These are phyloP conservation scores for Rubus idaeus DNA, from an alignment of 306 rosid genomes.

Conservation along the genomic window DNA sequence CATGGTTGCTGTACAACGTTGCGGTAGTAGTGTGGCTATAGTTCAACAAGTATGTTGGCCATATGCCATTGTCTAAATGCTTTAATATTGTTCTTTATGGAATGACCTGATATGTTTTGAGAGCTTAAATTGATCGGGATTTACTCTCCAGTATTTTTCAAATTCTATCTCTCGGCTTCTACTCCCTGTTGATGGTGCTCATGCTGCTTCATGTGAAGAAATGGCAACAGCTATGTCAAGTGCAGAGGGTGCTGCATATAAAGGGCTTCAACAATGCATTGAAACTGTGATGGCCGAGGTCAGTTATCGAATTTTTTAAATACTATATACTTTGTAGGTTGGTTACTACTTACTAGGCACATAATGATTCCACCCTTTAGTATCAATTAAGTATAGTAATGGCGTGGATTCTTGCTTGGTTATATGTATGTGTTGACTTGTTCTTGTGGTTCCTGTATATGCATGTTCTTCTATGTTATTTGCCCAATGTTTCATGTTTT, in stretches of 20 bases:
- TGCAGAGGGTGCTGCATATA: slow-evolving; percentile 99
- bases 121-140: slow-evolving; percentile 28
- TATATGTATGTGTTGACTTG: slow-evolving; percentile 6
- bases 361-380: slow-evolving; percentile 9
- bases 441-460: neutral
- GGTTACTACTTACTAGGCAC: slow-evolving; percentile 9
- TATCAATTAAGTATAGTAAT: neutral
- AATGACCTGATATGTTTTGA: slow-evolving; percentile 12
- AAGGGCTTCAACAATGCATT: slow-evolving; percentile 87
- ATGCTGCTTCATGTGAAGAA: slow-evolving; percentile 99
- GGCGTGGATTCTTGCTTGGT: slow-evolving; percentile 1
- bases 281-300: slow-evolving; percentile 99
- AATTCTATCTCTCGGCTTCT: slow-evolving; percentile 96
- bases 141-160: slow-evolving; percentile 70
- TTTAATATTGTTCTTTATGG: slow-evolving; percentile 15
- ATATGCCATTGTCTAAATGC: slow-evolving; percentile 20
- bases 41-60: slow-evolving; percentile 83
- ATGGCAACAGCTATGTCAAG: slow-evolving; percentile 98
- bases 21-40: slow-evolving; percentile 98
- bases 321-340: slow-evolving; percentile 16
- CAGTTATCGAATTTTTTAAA: slow-evolving; percentile 25
- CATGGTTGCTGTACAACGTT: slow-evolving; percentile 99
- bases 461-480: neutral
- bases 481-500: neutral
- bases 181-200: slow-evolving; percentile 99